Percentiles rank a stretch among this genome's conserved stretches.
These are phyloP conservation scores for Linnemannia exigua DNA, from an alignment of 192 early-diverging fungal genomes.

Conservation along the genomic window DNA sequence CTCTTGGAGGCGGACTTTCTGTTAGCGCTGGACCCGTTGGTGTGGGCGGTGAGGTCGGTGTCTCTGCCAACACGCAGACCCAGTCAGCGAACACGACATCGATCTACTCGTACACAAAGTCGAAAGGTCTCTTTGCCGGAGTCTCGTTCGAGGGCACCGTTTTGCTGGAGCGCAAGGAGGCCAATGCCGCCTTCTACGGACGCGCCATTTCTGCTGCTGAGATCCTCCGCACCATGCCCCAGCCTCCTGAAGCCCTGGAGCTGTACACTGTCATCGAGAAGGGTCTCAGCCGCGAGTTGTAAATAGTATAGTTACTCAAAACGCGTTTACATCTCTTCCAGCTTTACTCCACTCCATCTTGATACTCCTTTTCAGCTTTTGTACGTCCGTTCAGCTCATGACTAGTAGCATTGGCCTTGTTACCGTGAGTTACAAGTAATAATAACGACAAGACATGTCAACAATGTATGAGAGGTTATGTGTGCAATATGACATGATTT, in stretches of 20 bases:
- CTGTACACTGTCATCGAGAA: conserved; percentile 81
- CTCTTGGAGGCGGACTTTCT: conserved; percentile 88
- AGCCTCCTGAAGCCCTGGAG: conserved; percentile 81
- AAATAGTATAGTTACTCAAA: too few relatives aligned
- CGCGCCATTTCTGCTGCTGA: conserved; percentile 80
- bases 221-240: conserved; percentile 78
- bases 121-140: conserved; percentile 93
- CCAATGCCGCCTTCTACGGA: conserved; percentile 86
- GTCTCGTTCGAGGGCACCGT: conserved; percentile 87
- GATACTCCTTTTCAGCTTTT: background rate
- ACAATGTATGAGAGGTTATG: too few relatives aligned
- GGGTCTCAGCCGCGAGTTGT: conserved; percentile 58
- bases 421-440: too few relatives aligned
- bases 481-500: too few relatives aligned
- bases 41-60: conserved; percentile 60
- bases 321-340: background rate
- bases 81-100: conserved; percentile 72
- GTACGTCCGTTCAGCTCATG: too few relatives aligned
- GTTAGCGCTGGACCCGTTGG: conserved; percentile 69
- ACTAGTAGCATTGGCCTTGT: too few relatives aligned
- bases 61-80: conserved; percentile 49
- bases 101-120: conserved; percentile 90
- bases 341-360: background rate
- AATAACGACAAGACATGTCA: too few relatives aligned
- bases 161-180: conserved; percentile 86